phyloP scores from a whole-genome alignment of 805 yeast species.

The Candida awuae region DNA sequence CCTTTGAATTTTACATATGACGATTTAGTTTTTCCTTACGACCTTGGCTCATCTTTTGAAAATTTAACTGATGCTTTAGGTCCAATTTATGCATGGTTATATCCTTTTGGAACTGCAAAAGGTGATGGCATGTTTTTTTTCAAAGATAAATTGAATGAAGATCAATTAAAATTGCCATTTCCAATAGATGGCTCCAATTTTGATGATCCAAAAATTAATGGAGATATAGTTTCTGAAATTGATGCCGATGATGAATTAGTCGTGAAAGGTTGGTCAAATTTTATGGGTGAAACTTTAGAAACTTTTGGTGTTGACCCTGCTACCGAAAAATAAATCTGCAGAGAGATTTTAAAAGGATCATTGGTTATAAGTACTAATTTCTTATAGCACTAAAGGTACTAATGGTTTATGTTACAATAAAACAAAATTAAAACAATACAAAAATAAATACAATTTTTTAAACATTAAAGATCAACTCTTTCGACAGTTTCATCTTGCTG shows the following conservation, averaged over 20 bases:
- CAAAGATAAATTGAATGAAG: conserved; percentile 50
- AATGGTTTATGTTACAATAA: no score
- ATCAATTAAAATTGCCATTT: conserved; percentile 72
- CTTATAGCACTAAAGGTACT: not conserved
- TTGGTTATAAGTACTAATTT: not conserved
- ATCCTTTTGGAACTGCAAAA: conserved; percentile 61
- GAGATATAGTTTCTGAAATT: not conserved
- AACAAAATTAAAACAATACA: not conserved
- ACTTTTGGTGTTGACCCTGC: conserved; percentile 86
- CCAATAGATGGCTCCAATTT: conserved; percentile 75
- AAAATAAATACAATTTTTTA: conserved; percentile 1
- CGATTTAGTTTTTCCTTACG: conserved; percentile 79
- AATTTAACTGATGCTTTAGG: conserved; percentile 56
- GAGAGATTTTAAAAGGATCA: not conserved
- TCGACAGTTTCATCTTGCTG: conserved; percentile 38
- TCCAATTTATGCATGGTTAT: conserved; percentile 53
- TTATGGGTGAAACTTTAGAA: conserved; percentile 71
- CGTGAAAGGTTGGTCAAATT: conserved; percentile 50
- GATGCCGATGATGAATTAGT: conserved; percentile 15
- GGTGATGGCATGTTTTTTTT: conserved; percentile 54
- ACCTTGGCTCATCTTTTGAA: conserved; percentile 44
- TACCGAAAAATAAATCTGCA: conserved; percentile 37
- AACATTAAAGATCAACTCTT: conserved; percentile 10
- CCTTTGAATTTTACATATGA: conserved; percentile 42
- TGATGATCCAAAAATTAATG: conserved; percentile 8